phyloP scores from a whole-genome alignment of 345 rosid species.

The Euclidium syriacum region DNA sequence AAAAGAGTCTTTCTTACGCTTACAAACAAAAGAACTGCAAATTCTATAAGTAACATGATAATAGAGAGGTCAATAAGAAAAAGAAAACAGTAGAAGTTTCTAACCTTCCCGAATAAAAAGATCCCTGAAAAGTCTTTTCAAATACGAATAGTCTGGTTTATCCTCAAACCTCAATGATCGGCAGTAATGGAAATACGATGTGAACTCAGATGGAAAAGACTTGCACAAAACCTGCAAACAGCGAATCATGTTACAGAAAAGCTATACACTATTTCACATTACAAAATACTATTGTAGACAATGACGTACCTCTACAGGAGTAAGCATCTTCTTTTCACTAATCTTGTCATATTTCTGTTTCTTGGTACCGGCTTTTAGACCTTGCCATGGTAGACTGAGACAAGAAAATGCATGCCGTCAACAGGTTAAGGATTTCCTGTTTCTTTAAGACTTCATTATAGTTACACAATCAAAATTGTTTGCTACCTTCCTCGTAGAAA shows the following conservation, averaged over 20 bases:
- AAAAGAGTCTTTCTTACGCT: neutral
- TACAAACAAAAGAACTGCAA: neutral
- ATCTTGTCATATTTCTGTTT: conserved; percentile 96
- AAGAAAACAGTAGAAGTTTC: neutral
- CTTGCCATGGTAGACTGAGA: conserved; percentile 95
- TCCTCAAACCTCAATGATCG: conserved; percentile 95
- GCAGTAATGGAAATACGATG: conserved; percentile 89
- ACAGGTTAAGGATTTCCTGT: neutral
- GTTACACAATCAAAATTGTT: neutral
- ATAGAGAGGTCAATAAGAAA: neutral
- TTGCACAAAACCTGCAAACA: conserved; percentile 73
- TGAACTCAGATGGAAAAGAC: conserved; percentile 81
- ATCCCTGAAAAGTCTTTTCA: conserved; percentile 89
- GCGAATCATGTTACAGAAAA: neutral
- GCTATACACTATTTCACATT: neutral
- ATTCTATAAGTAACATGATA: neutral
- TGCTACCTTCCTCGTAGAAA: conserved; percentile 85
- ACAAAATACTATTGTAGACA: neutral
- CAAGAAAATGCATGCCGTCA: neutral
- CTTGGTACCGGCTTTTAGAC: conserved; percentile 86
- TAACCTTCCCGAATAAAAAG: conserved; percentile 88
- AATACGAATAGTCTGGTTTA: conserved; percentile 92
- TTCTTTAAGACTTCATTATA: neutral
- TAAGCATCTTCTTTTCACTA: conserved; percentile 86
- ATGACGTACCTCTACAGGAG: conserved; percentile 70